Evolutionary conservation across 495 filamentous ascomycete species (phyloP), one percentile per base, ranked within the genome.

Genomic region (Chaetomium fimeti): DNA sequence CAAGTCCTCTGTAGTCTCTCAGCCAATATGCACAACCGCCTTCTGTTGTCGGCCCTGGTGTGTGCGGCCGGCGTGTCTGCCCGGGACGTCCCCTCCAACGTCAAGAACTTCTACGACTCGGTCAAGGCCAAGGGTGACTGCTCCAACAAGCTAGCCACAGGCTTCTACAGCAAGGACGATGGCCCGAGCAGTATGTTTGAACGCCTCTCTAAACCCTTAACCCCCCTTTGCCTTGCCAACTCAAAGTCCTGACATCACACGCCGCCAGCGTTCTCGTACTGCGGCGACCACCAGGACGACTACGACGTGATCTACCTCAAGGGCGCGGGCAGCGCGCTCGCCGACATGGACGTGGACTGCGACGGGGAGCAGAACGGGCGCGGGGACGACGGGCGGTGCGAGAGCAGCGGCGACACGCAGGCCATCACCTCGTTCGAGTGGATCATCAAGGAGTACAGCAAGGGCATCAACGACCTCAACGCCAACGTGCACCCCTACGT

Each of bases 281-380:
- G 76, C 64, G 75, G 75, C 27, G 76, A 81, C 66, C 73, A 74
- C 58, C 48, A 75, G 7, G 22, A 64, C 20, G 71, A 74, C 62
- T 57, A 68, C 43, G 63, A 64, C 28, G 69, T 78, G 61, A 70
- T 79, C 57, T 81, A 78, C 64, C 56, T 79, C 67, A 68, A 75
- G 49, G 77, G 77, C 0, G 57, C 64, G 6, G 66, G 69, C 57
- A 66, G 67, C 52, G 62, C 68, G 16, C 64, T 78, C 15, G 73
- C 75, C 29, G 78, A 85, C 72, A 88, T 89, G 85, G 87, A 89
- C 69, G 78, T 90, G 59, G 87, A 89, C 74, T 89, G 88, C 69
- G 86, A 90, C 68, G 88, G 87, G 8, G 71, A 74, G n/a, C 79
- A 85, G 61, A 70, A 74, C 12, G 68, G 74, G 5, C 70, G 71